Evolutionary conservation across 2,329 filamentous ascomycete species (phyloP).

Genomic region (Plectosphaerella cucumerina): DNA sequence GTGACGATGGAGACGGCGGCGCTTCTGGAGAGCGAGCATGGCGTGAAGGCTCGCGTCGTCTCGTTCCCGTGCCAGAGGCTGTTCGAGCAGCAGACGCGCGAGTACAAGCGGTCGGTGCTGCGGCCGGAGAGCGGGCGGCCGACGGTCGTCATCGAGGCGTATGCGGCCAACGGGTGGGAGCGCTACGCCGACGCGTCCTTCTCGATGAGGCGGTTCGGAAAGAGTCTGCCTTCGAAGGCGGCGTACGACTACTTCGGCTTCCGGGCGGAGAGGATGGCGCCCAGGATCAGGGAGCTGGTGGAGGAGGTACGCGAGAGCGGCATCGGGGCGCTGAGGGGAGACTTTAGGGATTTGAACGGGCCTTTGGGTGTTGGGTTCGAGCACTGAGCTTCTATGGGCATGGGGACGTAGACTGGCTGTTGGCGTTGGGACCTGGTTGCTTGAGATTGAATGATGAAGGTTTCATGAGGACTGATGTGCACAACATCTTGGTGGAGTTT

Average conservation of each 20-base stretch:
- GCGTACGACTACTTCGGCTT: slow-evolving; percentile 52
- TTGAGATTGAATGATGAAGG: too few relatives aligned
- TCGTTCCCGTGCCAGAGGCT: slow-evolving; percentile 41
- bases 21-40: slow-evolving; percentile 31
- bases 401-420: too few relatives aligned
- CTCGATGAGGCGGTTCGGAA: slow-evolving; percentile 50
- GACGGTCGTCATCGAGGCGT: slow-evolving; percentile 57
- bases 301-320: slow-evolving; percentile 22
- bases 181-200: slow-evolving; percentile 54
- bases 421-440: too few relatives aligned
- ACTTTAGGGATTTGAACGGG: slow-evolving; percentile 25
- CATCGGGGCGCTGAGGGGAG: slow-evolving; percentile 22
- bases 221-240: slow-evolving; percentile 48
- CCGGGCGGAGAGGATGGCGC: slow-evolving; percentile 36
- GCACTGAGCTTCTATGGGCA: slow-evolving; percentile 3
- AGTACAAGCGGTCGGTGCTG: slow-evolving; percentile 42
- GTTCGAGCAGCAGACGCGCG: slow-evolving; percentile 35
- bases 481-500: too few relatives aligned
- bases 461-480: too few relatives aligned
- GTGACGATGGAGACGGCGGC: slow-evolving; percentile 27
- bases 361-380: slow-evolving; percentile 8
- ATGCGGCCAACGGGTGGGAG: slow-evolving; percentile 55
- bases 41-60: slow-evolving; percentile 33
- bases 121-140: slow-evolving; percentile 35
- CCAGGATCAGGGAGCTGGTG: slow-evolving; percentile 17